A percentile compares a stretch with the other conserved stretches of the same genome.
Evolutionary conservation across 305 asterid genomes (phyloP).

Genomic region (Fraxinus xanthoxyloides): DNA sequence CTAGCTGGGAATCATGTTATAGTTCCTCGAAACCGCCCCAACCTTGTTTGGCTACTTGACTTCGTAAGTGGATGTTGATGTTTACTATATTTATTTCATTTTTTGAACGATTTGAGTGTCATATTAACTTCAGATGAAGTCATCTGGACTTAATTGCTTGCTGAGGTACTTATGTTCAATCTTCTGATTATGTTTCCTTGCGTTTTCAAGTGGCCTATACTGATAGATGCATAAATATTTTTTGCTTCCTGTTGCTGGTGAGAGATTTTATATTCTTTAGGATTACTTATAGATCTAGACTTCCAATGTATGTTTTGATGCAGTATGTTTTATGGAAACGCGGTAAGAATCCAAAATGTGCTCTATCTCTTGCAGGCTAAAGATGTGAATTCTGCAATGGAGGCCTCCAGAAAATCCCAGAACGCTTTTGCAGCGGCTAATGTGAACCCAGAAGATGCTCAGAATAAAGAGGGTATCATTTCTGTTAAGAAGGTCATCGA

Average conservation of each 20-base stretch:
- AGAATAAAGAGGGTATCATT: conserved; percentile 49
- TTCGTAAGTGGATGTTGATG: conserved; percentile 58
- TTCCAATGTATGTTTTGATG: not conserved
- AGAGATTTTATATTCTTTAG: not conserved
- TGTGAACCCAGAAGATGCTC: conserved; percentile 44
- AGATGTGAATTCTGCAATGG: conserved; percentile 79
- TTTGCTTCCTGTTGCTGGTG: not conserved
- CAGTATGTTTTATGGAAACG: not conserved
- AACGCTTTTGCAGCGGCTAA: conserved; percentile 59
- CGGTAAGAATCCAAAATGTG: not conserved
- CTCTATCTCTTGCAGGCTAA: conserved; percentile 48
- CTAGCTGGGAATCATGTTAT: conserved; percentile 53
- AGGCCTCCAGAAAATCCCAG: conserved; percentile 69
- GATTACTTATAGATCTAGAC: conserved; percentile 1
- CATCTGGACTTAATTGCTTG: not conserved
- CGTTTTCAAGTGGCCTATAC: not conserved
- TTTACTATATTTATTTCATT: conserved; percentile 6
- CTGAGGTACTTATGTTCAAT: not conserved
- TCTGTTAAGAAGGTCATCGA: conserved; percentile 69
- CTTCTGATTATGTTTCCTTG: not conserved
- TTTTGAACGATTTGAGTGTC: not conserved
- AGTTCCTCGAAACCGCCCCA: conserved; percentile 58
- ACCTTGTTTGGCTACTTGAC: conserved; percentile 70
- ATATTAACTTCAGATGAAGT: conserved; percentile 1
- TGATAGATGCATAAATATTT: not conserved